Conservation (phyloP, 768 basidiomycete species). For the Boletellus emodensis region DNA sequence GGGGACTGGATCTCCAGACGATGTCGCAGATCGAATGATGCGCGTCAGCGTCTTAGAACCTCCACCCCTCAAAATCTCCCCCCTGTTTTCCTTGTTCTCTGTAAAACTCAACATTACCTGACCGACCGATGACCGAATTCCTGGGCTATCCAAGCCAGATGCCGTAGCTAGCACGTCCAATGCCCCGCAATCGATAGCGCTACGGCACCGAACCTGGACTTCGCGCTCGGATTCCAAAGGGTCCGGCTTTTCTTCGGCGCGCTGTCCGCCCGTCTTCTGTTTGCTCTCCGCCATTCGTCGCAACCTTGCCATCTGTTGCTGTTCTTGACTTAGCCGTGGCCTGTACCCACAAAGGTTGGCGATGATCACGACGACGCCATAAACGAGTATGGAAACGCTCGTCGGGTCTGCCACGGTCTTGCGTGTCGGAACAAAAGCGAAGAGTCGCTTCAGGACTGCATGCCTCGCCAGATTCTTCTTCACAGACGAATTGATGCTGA, state of each 20-base stretch:
- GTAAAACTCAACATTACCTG: constrained; percentile 66
- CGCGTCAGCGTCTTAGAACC: constrained; percentile 63
- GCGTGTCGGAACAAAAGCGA: constrained; percentile 51
- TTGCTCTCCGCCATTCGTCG: constrained; percentile 62
- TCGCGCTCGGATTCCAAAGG: constrained; percentile 60
- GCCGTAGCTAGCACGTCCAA: constrained; percentile 60
- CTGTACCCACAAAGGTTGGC: constrained; percentile 70
- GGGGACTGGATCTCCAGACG: constrained; percentile 25
- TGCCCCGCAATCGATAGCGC: constrained; percentile 57
- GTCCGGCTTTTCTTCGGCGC: constrained; percentile 28
- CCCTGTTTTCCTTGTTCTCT: constrained; percentile 74
- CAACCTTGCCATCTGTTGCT: constrained; percentile 77
- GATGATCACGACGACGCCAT: constrained; percentile 74
- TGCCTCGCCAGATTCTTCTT: constrained; percentile 61
- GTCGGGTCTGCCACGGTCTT: constrained; percentile 33
- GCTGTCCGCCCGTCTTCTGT: constrained; percentile 31
- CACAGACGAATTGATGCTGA: constrained; percentile 58
- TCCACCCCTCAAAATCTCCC: constrained; percentile 71
- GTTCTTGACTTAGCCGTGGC: constrained; percentile 72
- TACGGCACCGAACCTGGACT: constrained; percentile 59
- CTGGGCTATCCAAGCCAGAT: constrained; percentile 56
- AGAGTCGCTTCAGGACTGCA: constrained; percentile 54
- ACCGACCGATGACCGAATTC: constrained; percentile 55
- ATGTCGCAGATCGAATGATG: constrained; percentile 51
- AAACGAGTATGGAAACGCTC: constrained; percentile 55